Evolutionary conservation across 805 yeast species (phyloP).

Genomic region (Metschnikowia peoriensis): DNA sequence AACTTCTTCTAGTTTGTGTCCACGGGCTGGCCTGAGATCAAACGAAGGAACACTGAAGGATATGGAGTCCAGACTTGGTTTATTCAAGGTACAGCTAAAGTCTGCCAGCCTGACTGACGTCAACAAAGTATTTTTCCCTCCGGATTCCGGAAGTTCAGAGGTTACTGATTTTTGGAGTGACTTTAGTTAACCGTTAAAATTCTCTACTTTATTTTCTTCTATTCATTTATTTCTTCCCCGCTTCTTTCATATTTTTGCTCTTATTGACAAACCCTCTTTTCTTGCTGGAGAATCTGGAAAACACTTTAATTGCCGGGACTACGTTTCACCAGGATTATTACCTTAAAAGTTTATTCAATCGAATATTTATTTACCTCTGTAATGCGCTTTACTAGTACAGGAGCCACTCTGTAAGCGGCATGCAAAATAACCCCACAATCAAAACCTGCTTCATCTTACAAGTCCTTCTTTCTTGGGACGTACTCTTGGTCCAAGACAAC

Average conservation of each 20-base stretch:
- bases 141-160: neutral
- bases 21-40: slow-evolving; percentile 2
- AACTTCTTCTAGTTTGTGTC: slow-evolving; percentile 10
- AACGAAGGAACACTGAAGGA: slow-evolving; percentile 19
- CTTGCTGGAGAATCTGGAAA: neutral
- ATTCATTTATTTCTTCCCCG: neutral
- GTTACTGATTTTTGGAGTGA: neutral
- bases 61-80: slow-evolving; percentile 31
- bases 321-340: neutral
- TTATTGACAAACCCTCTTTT: no score
- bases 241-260: no score
- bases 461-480: slow-evolving; percentile 45
- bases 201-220: neutral
- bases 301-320: neutral
- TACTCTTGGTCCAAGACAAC: slow-evolving; percentile 37
- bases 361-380: neutral
- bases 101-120: neutral
- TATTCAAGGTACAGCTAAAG: slow-evolving; percentile 23
- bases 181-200: no score
- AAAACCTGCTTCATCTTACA: slow-evolving; percentile 20
- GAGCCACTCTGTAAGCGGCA: slow-evolving; percentile 1
- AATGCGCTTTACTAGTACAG: neutral
- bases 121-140: neutral
- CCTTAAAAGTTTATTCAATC: neutral
- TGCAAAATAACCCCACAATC: slow-evolving; percentile 2